phyloP scores from a whole-genome alignment of 306 rosid genomes.

The Vachellia collinsii region DNA sequence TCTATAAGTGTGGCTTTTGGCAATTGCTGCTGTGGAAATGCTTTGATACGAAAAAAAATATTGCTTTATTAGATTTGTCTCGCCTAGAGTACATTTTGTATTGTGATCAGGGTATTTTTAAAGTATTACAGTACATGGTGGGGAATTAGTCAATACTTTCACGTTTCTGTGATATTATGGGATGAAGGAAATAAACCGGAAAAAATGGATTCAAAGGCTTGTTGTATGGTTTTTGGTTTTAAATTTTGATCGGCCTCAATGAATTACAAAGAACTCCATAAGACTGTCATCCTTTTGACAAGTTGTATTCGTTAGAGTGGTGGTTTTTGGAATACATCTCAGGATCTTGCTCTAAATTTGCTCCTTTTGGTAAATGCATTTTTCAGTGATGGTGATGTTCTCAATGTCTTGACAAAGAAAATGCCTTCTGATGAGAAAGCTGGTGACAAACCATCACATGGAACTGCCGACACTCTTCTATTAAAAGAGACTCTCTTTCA shows the following conservation, averaged over 20 bases:
- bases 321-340: neutral
- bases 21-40: neutral
- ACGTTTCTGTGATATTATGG: neutral
- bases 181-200: neutral
- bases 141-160: neutral
- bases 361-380: conserved; percentile 34
- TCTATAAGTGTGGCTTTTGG: neutral
- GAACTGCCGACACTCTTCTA: conserved; percentile 81
- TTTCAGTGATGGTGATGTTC: conserved; percentile 78
- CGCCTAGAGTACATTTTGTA: neutral
- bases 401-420: conserved; percentile 81
- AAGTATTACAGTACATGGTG: neutral
- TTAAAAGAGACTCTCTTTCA: conserved; percentile 5
- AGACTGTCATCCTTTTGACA: neutral
- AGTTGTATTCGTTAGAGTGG: neutral
- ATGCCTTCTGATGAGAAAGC: conserved; percentile 55
- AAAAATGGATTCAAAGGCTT: neutral
- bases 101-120: neutral
- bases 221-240: neutral
- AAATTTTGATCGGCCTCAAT: neutral
- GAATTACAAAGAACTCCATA: neutral
- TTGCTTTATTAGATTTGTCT: neutral
- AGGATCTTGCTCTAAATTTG: neutral
- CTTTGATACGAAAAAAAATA: neutral
- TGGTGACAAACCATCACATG: conserved; percentile 64